Evolutionary conservation across 2,329 filamentous ascomycete species (phyloP).

Genomic region (Colletotrichum destructivum): DNA sequence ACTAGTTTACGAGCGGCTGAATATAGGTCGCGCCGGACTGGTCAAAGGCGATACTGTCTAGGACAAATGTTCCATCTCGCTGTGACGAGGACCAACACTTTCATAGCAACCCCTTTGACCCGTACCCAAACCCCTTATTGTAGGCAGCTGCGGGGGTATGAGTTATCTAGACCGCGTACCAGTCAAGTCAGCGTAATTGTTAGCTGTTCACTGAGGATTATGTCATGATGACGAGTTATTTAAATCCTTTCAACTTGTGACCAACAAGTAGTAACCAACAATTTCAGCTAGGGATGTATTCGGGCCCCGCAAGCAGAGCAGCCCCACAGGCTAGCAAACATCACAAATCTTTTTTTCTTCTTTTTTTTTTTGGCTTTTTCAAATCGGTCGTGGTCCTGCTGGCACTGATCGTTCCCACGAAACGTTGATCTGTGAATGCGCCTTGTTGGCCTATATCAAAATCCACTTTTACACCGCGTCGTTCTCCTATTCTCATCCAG

Average conservation of each 20-base stretch:
- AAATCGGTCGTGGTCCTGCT: too few relatives aligned
- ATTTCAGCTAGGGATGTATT: too few relatives aligned
- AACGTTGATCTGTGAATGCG: too few relatives aligned
- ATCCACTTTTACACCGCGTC: too few relatives aligned
- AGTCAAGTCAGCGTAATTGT: not conserved
- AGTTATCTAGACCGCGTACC: not conserved
- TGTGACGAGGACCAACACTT: not conserved
- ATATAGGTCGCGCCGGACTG: too few relatives aligned
- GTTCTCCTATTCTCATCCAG: too few relatives aligned
- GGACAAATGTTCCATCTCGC: not conserved
- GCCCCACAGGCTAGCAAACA: too few relatives aligned
- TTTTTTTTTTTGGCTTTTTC: too few relatives aligned
- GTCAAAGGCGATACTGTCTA: not conserved
- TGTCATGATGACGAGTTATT: not conserved
- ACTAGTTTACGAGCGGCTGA: not conserved
- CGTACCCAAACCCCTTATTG: not conserved
- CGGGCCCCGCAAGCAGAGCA: too few relatives aligned
- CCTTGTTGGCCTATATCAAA: too few relatives aligned
- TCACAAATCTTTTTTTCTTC: too few relatives aligned
- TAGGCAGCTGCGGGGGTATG: not conserved
- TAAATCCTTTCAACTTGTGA: not conserved
- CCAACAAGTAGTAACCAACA: not conserved
- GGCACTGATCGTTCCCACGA: too few relatives aligned
- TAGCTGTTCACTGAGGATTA: not conserved
- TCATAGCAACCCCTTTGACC: not conserved